Percentiles rank a stretch among this genome's conserved stretches.
Conservation (phyloP, 2,329 filamentous ascomycete genomes). For the Harringtonia lauricola region DNA sequence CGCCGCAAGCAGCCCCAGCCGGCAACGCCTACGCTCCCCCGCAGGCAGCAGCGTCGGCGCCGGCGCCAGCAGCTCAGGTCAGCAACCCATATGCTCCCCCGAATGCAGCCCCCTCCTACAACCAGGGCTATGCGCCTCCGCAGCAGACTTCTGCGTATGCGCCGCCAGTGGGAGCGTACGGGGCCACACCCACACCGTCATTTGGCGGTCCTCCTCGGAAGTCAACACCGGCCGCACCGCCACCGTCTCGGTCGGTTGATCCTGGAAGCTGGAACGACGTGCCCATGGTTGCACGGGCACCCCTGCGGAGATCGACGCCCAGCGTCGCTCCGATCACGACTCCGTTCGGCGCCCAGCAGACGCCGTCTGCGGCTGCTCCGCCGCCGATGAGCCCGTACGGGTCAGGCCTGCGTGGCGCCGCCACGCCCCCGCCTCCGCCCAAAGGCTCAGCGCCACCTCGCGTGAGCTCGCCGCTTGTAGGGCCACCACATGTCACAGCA, state of each 20-base stretch:
- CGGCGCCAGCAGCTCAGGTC: neutral
- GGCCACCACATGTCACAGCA: conserved; percentile 34
- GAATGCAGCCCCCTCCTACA: conserved; percentile 7
- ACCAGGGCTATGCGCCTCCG: conserved; percentile 25
- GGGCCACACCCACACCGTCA: conserved; percentile 19
- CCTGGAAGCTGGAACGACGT: conserved; percentile 91
- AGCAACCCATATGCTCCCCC: conserved; percentile 1
- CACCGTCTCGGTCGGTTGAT: conserved; percentile 55
- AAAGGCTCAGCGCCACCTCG: conserved; percentile 64
- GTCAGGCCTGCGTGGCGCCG: conserved; percentile 40
- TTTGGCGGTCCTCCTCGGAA: conserved; percentile 38
- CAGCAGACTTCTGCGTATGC: conserved; percentile 13
- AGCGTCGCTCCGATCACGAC: conserved; percentile 57
- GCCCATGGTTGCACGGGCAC: conserved; percentile 67
- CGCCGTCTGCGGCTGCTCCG: conserved; percentile 39
- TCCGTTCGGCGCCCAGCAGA: conserved; percentile 61
- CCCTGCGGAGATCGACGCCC: conserved; percentile 65
- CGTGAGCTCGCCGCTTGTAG: conserved; percentile 60
- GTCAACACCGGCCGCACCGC: conserved; percentile 55
- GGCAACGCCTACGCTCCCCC: conserved; percentile 23
- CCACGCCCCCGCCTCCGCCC: conserved; percentile 69
- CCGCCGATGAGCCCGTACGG: conserved; percentile 48
- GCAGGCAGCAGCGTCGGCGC: neutral
- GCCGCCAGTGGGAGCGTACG: conserved; percentile 30
- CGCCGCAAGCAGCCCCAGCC: conserved; percentile 13